A percentile compares a stretch with the other conserved stretches of the same genome.
Evolutionary conservation across 768 basidiomycete genomes (phyloP).

Genomic region (Tricholomella constricta): DNA sequence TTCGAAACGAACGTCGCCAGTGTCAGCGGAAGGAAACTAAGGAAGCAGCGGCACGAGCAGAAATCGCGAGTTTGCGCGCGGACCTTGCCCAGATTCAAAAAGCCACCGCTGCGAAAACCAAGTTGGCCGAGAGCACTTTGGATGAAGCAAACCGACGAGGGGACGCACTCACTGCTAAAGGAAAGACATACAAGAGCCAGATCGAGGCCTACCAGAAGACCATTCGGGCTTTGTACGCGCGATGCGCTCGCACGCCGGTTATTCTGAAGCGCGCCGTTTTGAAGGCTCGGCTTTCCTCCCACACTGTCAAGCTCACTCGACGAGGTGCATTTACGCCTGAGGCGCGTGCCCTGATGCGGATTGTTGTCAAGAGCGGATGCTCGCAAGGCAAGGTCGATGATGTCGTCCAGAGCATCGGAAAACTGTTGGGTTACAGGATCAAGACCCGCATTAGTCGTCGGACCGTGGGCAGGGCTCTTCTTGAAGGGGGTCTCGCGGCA

Average conservation of each 20-base stretch:
- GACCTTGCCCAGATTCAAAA: too few species aligned
- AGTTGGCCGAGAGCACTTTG: too few species aligned
- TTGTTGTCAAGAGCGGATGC: neutral
- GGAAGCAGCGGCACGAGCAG: too few species aligned
- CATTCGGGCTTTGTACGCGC: neutral
- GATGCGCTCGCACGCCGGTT: neutral
- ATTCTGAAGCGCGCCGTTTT: neutral
- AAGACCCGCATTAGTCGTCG: neutral
- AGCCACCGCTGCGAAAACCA: too few species aligned
- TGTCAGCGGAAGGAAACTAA: too few species aligned
- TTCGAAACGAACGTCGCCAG: too few species aligned
- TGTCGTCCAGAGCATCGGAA: neutral
- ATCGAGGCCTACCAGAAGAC: too few species aligned
- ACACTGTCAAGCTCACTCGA: neutral
- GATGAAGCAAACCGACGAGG: too few species aligned
- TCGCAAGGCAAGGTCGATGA: neutral
- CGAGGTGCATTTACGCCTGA: neutral
- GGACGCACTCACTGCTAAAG: too few species aligned
- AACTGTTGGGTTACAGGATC: neutral
- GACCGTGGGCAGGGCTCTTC: constrained; percentile 1
- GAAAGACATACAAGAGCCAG: too few species aligned
- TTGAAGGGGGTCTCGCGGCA: constrained; percentile 20
- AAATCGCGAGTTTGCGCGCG: too few species aligned
- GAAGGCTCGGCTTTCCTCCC: neutral
- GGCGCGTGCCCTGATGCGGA: neutral